Evolutionary conservation across 345 rosid genomes (phyloP), one percentile per base, ranked within the genome.

Genomic region (Linum lewisii): DNA sequence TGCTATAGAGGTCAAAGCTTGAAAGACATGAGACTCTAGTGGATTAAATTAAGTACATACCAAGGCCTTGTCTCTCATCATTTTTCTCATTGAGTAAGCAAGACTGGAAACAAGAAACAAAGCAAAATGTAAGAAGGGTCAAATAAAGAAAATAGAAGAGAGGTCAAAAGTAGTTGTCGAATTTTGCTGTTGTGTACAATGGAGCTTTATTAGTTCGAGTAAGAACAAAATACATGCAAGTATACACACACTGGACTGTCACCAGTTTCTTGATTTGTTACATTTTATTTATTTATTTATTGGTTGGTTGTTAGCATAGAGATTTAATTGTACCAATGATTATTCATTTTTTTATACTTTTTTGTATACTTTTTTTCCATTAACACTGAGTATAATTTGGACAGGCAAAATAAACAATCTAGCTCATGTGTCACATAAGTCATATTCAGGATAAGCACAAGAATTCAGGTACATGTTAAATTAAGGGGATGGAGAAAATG

Each of bases 1-100:
- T 11, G 49, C 60, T 47, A 66, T 73, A 75, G 61, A 14, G 13
- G 18, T 38, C 24, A 51, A 57, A 63, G 18, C 51, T 53, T 59
- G 26, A 26, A 14, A 42, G 47, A 42, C 47, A 11, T 42, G 16
- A 42, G 47, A 42, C 15, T 42, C 4, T 2, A 11, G 47, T 11
- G 47, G 16, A 7, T 59, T 61, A 63, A 22, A 58, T 15, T 38
- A 3, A 55, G 23, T 54, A 70, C 84, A 80, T 80, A 72, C 99
- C 91, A 94, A 75, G 61, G 99, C 96, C 77, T 94, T 94, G 73
- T 94, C 99, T 8, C 84, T 90, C 99, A 94, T 94, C 99, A 94
- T 94, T 79, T 94, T 94, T 66, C 93, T 65, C 99, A 94, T 94
- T 54, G 99, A 94, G 83, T 90, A 94, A 50, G 99, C 99, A 58